Base-by-base conservation (phyloP, 495 filamentous ascomycete genomes). In the Annulohypoxylon stygium region DNA sequence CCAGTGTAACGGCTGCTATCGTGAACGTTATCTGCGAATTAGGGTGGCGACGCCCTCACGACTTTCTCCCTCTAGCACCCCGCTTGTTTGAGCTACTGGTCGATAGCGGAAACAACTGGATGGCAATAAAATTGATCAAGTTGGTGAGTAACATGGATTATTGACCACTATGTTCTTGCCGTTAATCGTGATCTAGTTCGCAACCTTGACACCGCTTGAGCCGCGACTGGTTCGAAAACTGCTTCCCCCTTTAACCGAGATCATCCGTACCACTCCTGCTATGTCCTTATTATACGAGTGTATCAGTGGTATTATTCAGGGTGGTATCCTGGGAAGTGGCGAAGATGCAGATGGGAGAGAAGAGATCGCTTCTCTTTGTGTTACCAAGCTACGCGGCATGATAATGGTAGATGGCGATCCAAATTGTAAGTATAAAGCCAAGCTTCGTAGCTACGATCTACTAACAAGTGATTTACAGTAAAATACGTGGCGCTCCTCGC, bases 121-220 rank as follows among this genome's bases (percentile, higher is more conserved):
- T 99, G 95, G 95, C 94, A 36, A 98, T 99, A 77, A 99, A 99
- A 75, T 88, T 98, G 62, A 99, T 99, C 77, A 99, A 99, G 79
- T 87, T 99, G 58, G 94, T 96, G 76, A 67, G 90, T 81, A 16
- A 51, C 12, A 7, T 67, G 41, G 4, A 6, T 36, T 7, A 30
- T 14, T 30, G 25, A 2, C 25, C 18, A 43, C n/a, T 14, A 9
- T 61, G 4, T 12, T 14, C 16, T 58, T 36, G 57, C 14, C 20
- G 23, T 78, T 82, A 47, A 82, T 78, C 7, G 73, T 81, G 14
- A 76, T 37, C 11, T 50, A 97, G 93, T 99, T 99, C 87, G 95
- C 96, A 41, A 97, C 92, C 14, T 85, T 99, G 70, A 98, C 94
- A 2, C 96, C 96, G 0, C 82, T 99, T 7, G 96, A 99, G 79